Conservation (phyloP, 176 grass and related monocot genomes). For the Dendrocalamus sinicus region DNA sequence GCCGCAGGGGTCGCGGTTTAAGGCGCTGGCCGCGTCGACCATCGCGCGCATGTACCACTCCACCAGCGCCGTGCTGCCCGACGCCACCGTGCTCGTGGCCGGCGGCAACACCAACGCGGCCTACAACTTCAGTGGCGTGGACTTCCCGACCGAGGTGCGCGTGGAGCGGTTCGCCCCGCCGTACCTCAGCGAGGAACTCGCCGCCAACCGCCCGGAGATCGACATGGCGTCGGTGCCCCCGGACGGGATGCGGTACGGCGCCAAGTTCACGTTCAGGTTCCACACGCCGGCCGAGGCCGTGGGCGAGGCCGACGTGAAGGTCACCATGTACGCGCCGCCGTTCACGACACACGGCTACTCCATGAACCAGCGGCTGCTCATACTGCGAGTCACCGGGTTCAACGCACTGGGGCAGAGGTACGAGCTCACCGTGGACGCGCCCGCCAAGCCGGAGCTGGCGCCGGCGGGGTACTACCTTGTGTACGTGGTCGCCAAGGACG, state of each 20-base stretch:
- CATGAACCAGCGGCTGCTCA: conserved; percentile 86
- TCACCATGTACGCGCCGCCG: conserved; percentile 82
- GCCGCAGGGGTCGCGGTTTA: conserved; percentile 50
- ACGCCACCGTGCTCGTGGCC: conserved; percentile 75
- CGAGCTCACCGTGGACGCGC: conserved; percentile 50
- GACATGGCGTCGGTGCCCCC: conserved; percentile 30
- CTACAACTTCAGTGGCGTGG: conserved; percentile 70
- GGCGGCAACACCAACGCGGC: conserved; percentile 82
- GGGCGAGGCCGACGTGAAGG: conserved; percentile 49
- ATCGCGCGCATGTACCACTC: conserved; percentile 90
- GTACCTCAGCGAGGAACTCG: conserved; percentile 50
- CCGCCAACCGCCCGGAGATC: conserved; percentile 48
- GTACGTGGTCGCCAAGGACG: conserved; percentile 58
- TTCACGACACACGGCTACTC: conserved; percentile 86
- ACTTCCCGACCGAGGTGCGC: conserved; percentile 81
- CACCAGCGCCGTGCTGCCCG: conserved; percentile 78
- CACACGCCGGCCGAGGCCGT: conserved; percentile 2
- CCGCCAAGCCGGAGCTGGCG: conserved; percentile 52
- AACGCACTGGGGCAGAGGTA: conserved; percentile 6
- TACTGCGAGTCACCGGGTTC: conserved; percentile 56
- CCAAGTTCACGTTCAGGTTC: conserved; percentile 58
- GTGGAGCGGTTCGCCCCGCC: conserved; percentile 79
- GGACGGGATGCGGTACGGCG: conserved; percentile 61
- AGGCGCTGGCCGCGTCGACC: conserved; percentile 43
- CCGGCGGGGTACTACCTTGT: conserved; percentile 79